Conservation (phyloP, 768 basidiomycete species). For the Naematelia aurantialba region DNA sequence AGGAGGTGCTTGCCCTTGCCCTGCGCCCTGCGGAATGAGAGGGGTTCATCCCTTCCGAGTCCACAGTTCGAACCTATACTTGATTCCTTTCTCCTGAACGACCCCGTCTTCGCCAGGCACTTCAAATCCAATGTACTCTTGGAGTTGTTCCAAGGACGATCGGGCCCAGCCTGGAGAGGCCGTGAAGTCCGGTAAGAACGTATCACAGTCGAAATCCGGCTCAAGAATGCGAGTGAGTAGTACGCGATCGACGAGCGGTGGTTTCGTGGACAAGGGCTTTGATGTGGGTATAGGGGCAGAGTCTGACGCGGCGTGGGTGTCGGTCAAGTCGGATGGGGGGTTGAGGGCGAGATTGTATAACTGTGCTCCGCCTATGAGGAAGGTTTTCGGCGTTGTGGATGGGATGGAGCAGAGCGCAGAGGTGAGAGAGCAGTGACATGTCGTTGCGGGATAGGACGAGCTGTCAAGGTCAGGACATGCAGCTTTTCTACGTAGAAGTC, state of each 20-base stretch:
- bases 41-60: slow-evolving; percentile 44
- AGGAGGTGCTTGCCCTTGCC: too few species aligned
- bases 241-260: slow-evolving; percentile 74
- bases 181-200: slow-evolving; percentile 75
- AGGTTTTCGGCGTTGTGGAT: slow-evolving; percentile 58
- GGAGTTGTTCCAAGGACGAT: slow-evolving; percentile 62
- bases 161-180: slow-evolving; percentile 56
- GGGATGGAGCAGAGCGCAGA: too few species aligned
- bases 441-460: too few species aligned
- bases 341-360: slow-evolving; percentile 69
- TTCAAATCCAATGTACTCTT: slow-evolving; percentile 74
- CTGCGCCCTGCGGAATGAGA: too few species aligned
- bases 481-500: too few species aligned
- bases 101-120: slow-evolving; percentile 68
- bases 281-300: too few species aligned
- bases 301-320: slow-evolving; percentile 28
- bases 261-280: too few species aligned
- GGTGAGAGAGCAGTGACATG: too few species aligned
- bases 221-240: slow-evolving; percentile 77
- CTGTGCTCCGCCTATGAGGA: slow-evolving; percentile 89
- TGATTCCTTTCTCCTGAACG: slow-evolving; percentile 76
- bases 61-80: slow-evolving; percentile 98
- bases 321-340: too few species aligned
- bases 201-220: slow-evolving; percentile 80
- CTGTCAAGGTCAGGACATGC: too few species aligned